These are phyloP conservation scores for Yamadazyma atlantica DNA, from an alignment of 1,139 yeast species.

Conservation along the genomic window DNA sequence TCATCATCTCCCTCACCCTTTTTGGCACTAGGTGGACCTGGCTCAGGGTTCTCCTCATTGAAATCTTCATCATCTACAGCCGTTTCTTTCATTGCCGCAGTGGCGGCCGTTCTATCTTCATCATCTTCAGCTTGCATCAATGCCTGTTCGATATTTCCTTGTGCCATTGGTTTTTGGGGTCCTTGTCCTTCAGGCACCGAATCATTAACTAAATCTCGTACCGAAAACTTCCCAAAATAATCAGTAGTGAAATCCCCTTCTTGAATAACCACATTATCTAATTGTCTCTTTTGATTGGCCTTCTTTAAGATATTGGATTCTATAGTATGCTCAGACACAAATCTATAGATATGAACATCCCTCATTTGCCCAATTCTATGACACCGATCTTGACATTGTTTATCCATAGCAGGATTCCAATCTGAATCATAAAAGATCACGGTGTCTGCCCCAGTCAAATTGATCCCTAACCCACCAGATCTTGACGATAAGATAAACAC, in stretches of 20 bases:
- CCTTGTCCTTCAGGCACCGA: constrained; percentile 40
- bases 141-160: constrained; percentile 59
- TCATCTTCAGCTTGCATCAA: constrained; percentile 95
- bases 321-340: constrained; percentile 94
- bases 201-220: constrained; percentile 81
- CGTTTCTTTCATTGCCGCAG: constrained; percentile 83
- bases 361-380: constrained; percentile 98
- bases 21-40: constrained; percentile 17
- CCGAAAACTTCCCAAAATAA: constrained; percentile 85
- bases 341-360: constrained; percentile 94
- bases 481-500: constrained; percentile 92
- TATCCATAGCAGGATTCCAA: constrained; percentile 99
- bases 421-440: constrained; percentile 99
- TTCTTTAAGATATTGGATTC: constrained; percentile 92
- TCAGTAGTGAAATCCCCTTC: constrained; percentile 99
- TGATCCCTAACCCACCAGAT: constrained; percentile 98
- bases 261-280: constrained; percentile 95
- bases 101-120: constrained; percentile 93
- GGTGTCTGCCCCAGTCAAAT: constrained; percentile 97
- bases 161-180: constrained; percentile 37
- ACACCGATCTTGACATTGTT: constrained; percentile 98
- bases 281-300: constrained; percentile 92
- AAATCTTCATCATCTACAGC: constrained; percentile 85
- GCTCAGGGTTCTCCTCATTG: constrained; percentile 28
- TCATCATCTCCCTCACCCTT: constrained; percentile 39